A percentile compares a stretch with the other conserved stretches of the same genome.
phyloP scores from a whole-genome alignment of 2,329 filamentous ascomycete genomes.

The Fusarium pseudograminearum region DNA sequence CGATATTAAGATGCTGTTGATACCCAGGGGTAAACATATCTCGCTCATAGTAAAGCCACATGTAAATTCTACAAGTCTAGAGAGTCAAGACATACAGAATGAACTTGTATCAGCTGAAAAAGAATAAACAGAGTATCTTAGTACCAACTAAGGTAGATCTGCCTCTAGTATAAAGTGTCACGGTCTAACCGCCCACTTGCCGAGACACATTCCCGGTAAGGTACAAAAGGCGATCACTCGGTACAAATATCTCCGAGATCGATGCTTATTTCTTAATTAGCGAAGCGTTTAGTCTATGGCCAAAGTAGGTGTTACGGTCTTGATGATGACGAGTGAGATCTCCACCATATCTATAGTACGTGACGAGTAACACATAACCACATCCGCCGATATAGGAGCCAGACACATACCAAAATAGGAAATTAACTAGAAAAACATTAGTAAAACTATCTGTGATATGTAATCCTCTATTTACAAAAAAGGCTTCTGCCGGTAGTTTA shows the following conservation, averaged over 20 bases:
- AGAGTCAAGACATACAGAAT: conserved; percentile 55
- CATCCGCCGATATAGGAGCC: conserved; percentile 14
- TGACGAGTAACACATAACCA: background rate
- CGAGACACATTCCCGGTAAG: conserved; percentile 21
- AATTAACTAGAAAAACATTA: background rate
- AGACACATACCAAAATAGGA: background rate
- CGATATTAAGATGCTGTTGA: background rate
- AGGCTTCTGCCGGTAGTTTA: background rate
- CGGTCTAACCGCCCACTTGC: conserved; percentile 1
- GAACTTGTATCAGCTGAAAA: conserved; percentile 54
- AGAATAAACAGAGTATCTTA: conserved; percentile 51
- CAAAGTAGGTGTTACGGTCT: background rate
- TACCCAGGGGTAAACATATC: background rate
- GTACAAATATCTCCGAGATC: background rate
- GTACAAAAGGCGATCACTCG: conserved; percentile 21
- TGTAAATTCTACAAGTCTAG: background rate
- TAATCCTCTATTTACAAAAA: background rate
- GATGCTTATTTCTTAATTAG: background rate
- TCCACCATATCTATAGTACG: background rate
- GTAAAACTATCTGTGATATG: background rate
- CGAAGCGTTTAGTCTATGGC: background rate
- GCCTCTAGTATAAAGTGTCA: background rate
- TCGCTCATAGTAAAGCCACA: background rate
- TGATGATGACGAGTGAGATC: conserved; percentile 2
- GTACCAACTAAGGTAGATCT: conserved; percentile 18